These are phyloP conservation scores for Alternaria sp. DNA, from an alignment of 2,329 filamentous ascomycete genomes.

Conservation along the genomic window DNA sequence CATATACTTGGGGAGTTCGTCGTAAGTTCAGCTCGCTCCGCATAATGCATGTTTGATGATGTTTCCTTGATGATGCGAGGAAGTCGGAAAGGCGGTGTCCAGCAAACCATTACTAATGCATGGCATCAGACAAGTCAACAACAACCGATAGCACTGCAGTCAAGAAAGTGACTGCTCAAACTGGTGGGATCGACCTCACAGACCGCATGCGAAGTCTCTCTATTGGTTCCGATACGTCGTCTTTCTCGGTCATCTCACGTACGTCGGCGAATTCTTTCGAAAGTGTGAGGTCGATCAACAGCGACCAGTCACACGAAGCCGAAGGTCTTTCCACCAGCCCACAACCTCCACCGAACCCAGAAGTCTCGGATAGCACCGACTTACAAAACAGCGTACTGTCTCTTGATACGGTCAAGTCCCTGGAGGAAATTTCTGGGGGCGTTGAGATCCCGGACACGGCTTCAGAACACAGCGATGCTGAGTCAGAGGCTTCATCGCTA, in stretches of 20 bases:
- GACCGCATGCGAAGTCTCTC: conserved; percentile 21
- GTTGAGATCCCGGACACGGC: neutral
- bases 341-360: neutral
- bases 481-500: neutral
- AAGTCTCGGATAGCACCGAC: neutral
- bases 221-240: conserved; percentile 18
- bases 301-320: neutral
- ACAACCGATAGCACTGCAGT: neutral
- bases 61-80: neutral
- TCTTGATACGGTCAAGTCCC: neutral
- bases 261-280: conserved; percentile 20
- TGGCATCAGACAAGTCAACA: neutral
- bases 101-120: neutral
- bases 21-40: conserved; percentile 7
- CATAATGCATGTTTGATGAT: neutral
- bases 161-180: neutral
- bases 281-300: conserved; percentile 9
- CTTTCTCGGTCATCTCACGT: conserved; percentile 23
- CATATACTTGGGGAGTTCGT: conserved; percentile 14
- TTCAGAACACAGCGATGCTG: neutral
- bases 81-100: neutral
- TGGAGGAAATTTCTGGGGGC: neutral
- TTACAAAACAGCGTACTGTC: neutral
- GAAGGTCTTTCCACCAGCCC: neutral
- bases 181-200: neutral